A percentile compares a stretch with the other conserved stretches of the same genome.
Conservation (phyloP, 192 early-diverging fungal genomes). For the Pecoramyces ruminantium region DNA sequence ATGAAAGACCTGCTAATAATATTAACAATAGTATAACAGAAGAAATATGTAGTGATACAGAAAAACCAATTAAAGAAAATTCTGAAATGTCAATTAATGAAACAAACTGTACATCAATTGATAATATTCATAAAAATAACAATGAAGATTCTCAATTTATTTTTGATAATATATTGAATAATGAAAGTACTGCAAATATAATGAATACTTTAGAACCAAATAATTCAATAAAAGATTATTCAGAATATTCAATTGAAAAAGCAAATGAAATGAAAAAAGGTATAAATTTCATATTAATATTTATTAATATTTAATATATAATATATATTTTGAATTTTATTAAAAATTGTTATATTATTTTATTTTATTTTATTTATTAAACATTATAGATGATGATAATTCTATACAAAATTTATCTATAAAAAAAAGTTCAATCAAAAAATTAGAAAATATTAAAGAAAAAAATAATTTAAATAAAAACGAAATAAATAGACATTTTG, state of each 20-base stretch:
- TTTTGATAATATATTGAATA: background rate
- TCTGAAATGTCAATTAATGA: background rate
- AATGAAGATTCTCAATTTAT: background rate
- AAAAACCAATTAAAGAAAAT: background rate
- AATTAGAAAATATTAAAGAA: too few species aligned
- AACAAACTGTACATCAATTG: background rate
- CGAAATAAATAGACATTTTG: too few species aligned
- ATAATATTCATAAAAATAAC: background rate
- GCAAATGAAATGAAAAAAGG: background rate
- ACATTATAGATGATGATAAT: too few species aligned
- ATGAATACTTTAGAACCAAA: background rate
- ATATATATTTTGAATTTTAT: too few species aligned
- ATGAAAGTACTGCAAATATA: background rate
- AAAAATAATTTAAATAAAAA: too few species aligned
- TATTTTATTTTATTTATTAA: too few species aligned
- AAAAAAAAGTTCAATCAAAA: too few species aligned
- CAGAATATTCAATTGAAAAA: background rate
- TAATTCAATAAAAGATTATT: background rate
- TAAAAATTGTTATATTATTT: too few species aligned
- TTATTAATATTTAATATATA: too few species aligned
- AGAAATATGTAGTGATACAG: background rate
- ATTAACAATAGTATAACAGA: background rate
- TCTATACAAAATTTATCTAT: too few species aligned
- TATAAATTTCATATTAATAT: background rate
- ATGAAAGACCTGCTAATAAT: background rate